Conservation (phyloP, 1,139 yeast species). For the Yamadazyma taylorii region DNA sequence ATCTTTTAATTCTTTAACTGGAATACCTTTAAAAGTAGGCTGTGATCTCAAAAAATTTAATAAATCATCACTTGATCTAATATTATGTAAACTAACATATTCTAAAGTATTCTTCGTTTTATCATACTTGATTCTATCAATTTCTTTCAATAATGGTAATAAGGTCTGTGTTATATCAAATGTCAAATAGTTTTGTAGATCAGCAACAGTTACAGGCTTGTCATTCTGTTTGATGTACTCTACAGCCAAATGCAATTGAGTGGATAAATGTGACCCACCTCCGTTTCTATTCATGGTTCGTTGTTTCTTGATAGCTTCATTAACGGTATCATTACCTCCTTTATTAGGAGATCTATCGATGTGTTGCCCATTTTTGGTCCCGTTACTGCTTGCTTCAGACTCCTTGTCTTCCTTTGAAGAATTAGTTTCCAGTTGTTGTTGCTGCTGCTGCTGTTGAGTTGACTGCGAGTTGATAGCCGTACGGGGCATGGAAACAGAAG, state of each 20-base stretch:
- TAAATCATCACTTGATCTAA: conserved; percentile 76
- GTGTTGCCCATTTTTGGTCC: neutral
- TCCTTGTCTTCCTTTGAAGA: conserved; percentile 1
- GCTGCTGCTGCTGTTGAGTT: conserved; percentile 3
- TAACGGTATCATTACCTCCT: conserved; percentile 27
- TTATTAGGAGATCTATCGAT: conserved; percentile 9
- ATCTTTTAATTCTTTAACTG: conserved; percentile 87
- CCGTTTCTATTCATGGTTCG: conserved; percentile 27
- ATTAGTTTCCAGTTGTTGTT: conserved; percentile 3
- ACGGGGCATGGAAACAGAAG: conserved; percentile 28
- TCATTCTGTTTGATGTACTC: conserved; percentile 76
- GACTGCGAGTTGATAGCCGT: conserved; percentile 2
- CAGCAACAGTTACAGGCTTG: conserved; percentile 62
- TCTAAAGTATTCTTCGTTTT: conserved; percentile 64
- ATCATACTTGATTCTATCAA: conserved; percentile 72
- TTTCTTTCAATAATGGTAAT: conserved; percentile 67
- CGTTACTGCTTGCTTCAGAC: conserved; percentile 2
- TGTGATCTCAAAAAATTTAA: conserved; percentile 74
- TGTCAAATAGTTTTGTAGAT: conserved; percentile 59
- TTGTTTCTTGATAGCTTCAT: conserved; percentile 40
- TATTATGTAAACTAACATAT: conserved; percentile 86
- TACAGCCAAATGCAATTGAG: conserved; percentile 83
- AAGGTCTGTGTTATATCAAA: conserved; percentile 50
- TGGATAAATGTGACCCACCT: conserved; percentile 66
- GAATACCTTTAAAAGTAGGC: conserved; percentile 82